These are phyloP conservation scores for Mikania micrantha DNA, from an alignment of 129 eudicot genomes.

Conservation along the genomic window DNA sequence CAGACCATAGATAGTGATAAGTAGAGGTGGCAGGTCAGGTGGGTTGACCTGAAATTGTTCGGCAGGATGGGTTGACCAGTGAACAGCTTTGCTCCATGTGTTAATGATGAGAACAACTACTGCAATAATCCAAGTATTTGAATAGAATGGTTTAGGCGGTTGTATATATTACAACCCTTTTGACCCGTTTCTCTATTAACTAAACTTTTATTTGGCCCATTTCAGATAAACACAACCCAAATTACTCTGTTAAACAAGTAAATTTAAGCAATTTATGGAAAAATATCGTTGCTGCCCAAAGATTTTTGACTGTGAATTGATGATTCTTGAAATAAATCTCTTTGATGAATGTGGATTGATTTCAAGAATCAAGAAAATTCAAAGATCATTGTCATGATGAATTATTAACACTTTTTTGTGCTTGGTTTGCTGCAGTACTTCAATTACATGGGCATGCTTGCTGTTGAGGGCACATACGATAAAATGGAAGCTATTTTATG, in stretches of 20 bases:
- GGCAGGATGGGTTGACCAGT: not conserved
- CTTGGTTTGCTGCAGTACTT: slow-evolving; percentile 49
- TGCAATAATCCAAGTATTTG: not conserved
- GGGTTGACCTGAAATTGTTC: not conserved
- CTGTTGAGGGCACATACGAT: slow-evolving; percentile 88
- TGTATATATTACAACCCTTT: not conserved
- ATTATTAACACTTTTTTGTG: not conserved
- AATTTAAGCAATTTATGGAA: not conserved
- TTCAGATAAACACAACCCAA: not conserved
- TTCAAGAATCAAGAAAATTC: slow-evolving; percentile 1
- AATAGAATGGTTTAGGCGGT: not conserved
- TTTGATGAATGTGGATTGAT: not conserved
- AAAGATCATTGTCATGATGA: not conserved
- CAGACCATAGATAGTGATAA: not conserved
- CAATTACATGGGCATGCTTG: slow-evolving; percentile 99
- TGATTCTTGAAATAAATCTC: too few species aligned
- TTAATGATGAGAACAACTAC: not conserved
- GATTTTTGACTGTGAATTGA: too few species aligned
- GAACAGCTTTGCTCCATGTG: not conserved
- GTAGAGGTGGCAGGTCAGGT: not conserved
- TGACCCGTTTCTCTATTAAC: not conserved
- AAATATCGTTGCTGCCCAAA: too few species aligned
- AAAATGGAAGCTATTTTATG: slow-evolving; percentile 87
- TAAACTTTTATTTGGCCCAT: not conserved
- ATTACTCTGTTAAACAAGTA: too few species aligned